These are phyloP conservation scores for Leptographium radiaticola DNA, from an alignment of 2,329 filamentous ascomycete species.

Conservation along the genomic window DNA sequence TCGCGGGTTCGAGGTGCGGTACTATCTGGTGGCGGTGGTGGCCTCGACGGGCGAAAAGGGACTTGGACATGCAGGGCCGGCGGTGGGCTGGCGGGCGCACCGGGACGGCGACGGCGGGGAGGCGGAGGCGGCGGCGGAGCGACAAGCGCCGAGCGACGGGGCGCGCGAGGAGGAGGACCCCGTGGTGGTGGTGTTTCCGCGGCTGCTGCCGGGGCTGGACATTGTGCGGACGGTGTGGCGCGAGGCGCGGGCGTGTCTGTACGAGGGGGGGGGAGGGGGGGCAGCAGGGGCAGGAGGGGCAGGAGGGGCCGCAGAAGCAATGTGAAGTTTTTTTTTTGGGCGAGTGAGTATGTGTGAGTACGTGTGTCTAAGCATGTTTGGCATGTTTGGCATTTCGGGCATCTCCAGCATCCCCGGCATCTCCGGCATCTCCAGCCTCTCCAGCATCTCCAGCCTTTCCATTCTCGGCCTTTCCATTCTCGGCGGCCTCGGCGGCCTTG, in stretches of 20 bases:
- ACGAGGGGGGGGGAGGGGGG: conserved; percentile 40
- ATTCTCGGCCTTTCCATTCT: not conserved
- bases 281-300: too few relatives aligned
- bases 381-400: not conserved
- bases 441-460: too few relatives aligned
- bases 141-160: not conserved
- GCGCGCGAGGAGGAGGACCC: conserved; percentile 65
- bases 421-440: too few relatives aligned
- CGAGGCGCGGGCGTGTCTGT: conserved; percentile 69
- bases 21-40: conserved; percentile 82
- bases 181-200: conserved; percentile 89
- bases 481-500: conserved; percentile 14
- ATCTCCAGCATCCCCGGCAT: too few relatives aligned
- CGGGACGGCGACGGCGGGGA: not conserved
- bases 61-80: not conserved
- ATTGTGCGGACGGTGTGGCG: conserved; percentile 87
- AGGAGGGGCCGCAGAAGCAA: too few relatives aligned
- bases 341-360: too few relatives aligned
- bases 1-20: conserved; percentile 76
- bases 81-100: not conserved
- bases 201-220: conserved; percentile 56
- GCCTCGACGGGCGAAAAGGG: not conserved
- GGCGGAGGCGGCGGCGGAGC: not conserved
- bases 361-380: too few relatives aligned
- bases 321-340: not conserved